Evolutionary conservation across 768 basidiomycete species (phyloP).

Genomic region (Mycena venus): DNA sequence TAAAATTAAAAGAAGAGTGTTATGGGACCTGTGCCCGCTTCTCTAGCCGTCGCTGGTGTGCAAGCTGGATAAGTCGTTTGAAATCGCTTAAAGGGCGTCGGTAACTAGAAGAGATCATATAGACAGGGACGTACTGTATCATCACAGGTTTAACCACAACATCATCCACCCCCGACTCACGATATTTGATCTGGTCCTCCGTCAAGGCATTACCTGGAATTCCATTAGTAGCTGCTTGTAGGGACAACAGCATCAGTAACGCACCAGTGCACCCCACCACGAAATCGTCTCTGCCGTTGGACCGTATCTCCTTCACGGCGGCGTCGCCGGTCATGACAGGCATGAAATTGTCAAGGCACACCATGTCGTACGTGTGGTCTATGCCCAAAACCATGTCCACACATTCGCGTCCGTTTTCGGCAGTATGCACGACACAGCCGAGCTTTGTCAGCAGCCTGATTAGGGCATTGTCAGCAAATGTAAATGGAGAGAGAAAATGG

Average conservation of each 20-base stretch:
- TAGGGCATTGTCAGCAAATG: not conserved
- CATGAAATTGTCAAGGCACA: slow-evolving; percentile 57
- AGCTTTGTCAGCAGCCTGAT: slow-evolving; percentile 49
- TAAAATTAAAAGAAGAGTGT: too few species aligned
- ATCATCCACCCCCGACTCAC: slow-evolving; percentile 38
- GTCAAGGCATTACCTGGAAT: slow-evolving; percentile 34
- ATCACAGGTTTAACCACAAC: slow-evolving; percentile 39
- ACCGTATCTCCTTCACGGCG: slow-evolving; percentile 47
- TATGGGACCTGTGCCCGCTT: slow-evolving; percentile 8
- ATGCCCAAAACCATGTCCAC: slow-evolving; percentile 48
- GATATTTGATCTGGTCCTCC: slow-evolving; percentile 48
- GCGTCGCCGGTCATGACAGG: slow-evolving; percentile 49
- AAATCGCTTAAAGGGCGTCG: slow-evolving; percentile 21
- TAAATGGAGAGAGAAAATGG: too few species aligned
- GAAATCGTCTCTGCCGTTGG: slow-evolving; percentile 48
- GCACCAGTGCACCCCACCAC: slow-evolving; percentile 42
- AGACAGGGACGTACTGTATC: slow-evolving; percentile 28
- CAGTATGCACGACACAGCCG: slow-evolving; percentile 52
- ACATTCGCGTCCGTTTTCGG: slow-evolving; percentile 53
- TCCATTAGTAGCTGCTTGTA: not conserved
- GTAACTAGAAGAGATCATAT: too few species aligned
- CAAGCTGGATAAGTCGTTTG: slow-evolving; percentile 29
- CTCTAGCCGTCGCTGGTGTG: slow-evolving; percentile 26
- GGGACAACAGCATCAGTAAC: not conserved
- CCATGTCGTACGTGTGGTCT: slow-evolving; percentile 44